phyloP scores from a whole-genome alignment of 2,329 filamentous ascomycete species.

The Neopestalotiopsis sp. region DNA sequence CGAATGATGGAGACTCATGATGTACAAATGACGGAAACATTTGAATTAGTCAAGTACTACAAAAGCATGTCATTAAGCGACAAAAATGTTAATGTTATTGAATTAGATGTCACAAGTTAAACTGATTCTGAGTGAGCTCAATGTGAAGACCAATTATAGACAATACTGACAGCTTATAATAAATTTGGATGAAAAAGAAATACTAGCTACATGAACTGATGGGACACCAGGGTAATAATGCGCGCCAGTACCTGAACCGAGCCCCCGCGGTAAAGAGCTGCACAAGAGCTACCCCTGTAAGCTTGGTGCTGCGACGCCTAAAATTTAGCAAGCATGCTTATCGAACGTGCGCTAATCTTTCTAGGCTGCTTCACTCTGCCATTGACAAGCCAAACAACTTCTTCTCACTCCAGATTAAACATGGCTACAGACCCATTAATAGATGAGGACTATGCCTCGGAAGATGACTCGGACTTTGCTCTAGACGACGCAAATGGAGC shows the following conservation, averaged over 20 bases:
- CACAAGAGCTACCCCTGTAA: not conserved
- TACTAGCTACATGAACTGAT: not conserved
- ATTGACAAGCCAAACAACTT: not conserved
- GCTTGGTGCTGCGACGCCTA: not conserved
- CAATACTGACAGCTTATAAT: too few relatives aligned
- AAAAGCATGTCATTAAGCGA: not conserved
- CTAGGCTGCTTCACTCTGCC: not conserved
- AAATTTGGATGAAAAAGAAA: too few relatives aligned
- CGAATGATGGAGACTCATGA: not conserved
- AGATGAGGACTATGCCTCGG: constrained; percentile 67
- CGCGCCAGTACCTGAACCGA: too few relatives aligned
- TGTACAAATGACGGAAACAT: not conserved
- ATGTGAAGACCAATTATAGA: too few relatives aligned
- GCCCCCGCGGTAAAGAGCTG: too few relatives aligned
- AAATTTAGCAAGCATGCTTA: not conserved
- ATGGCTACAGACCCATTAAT: constrained; percentile 49
- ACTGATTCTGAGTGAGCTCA: not conserved
- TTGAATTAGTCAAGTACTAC: not conserved
- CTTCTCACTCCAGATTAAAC: not conserved
- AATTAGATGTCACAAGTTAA: not conserved
- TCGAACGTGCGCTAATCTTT: not conserved
- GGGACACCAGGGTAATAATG: too few relatives aligned
- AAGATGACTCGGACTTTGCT: constrained; percentile 76
- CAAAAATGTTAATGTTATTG: not conserved
- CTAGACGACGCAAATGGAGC: constrained; percentile 53